Conservation (phyloP, 2,329 filamentous ascomycete species). For the Sphaceloma murrayae region DNA sequence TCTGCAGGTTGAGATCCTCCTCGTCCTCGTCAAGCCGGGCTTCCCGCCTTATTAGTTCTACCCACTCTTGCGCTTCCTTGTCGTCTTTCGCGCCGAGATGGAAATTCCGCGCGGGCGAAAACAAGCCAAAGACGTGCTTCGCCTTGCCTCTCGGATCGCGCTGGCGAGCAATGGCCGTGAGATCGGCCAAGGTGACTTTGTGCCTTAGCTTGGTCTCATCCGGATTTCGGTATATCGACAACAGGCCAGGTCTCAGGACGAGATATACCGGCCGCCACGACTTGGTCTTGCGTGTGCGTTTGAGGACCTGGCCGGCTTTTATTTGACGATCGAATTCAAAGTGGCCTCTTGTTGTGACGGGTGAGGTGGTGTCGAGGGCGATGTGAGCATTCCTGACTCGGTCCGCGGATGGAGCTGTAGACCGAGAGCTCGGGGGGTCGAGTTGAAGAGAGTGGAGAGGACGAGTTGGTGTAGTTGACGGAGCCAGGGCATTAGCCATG, state of each 20-base stretch:
- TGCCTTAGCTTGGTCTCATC: constrained; percentile 83
- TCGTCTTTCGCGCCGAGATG: constrained; percentile 70
- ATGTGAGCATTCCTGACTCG: constrained; percentile 35
- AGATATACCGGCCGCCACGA: constrained; percentile 86
- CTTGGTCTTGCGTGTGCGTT: constrained; percentile 90
- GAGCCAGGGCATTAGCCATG: constrained; percentile 11
- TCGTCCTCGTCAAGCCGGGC: constrained; percentile 83
- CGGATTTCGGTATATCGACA: constrained; percentile 88
- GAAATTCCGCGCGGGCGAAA: constrained; percentile 82
- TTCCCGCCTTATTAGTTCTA: constrained; percentile 66
- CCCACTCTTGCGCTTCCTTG: constrained; percentile 76
- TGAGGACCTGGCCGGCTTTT: constrained; percentile 77
- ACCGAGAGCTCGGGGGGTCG: background rate
- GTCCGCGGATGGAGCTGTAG: background rate
- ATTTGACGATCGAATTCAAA: constrained; percentile 93
- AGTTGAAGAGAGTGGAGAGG: background rate
- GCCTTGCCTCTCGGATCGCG: constrained; percentile 82
- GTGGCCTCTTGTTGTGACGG: constrained; percentile 87
- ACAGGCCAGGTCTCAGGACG: constrained; percentile 77
- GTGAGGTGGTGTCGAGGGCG: constrained; percentile 60
- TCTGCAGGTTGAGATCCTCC: constrained; percentile 67
- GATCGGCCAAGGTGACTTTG: constrained; percentile 77
- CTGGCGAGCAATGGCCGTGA: constrained; percentile 81
- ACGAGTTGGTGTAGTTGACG: background rate
- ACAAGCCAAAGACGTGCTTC: constrained; percentile 82